Evolutionary conservation across 2,329 filamentous ascomycete species (phyloP), one percentile per base, ranked within the genome.

Genomic region (Ambrosiella xylebori): DNA sequence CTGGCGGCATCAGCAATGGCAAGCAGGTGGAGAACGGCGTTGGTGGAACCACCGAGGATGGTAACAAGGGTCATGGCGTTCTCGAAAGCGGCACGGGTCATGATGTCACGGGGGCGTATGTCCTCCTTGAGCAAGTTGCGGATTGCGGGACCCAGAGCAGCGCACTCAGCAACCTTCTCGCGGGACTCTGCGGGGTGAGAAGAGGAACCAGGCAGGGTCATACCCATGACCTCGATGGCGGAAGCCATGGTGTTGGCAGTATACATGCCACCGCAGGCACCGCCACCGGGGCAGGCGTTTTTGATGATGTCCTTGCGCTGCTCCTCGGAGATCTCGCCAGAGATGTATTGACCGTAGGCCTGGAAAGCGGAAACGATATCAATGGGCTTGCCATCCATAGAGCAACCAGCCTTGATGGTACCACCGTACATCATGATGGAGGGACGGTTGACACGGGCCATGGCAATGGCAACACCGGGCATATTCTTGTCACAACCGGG

Each of bases 401-500:
- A 65, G 94, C 93, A 40, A 84, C 87, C 91, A 61, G 88, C 88
- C 66, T 83, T 82, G 65, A 95, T 96, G 13, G 88, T 87, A 44
- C 91, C 91, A 55, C 91, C 91, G 68, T 96, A 97, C 61, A 97
- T 85, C 89, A 96, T 95, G 67, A 96, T 75, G 53, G 88, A 93
- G 3, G 91, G 91, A 8, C 91, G 80, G 71, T 96, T 96, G 71
- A 94, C 88, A 59, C 91, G 80, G 12, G 87, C 88, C 66, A 93
- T 89, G 0, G 86, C 89, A 84, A 95, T 95, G 62, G 93, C 76
- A 13, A 87, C 85, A 62, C 90, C 90, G 0, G 90, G 90, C 91
- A 96, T 96, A 70, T 96, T 96, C 79, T 96, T 96, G 73, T 96
- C 90, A 69, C 90, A 96, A 9, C 90, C 90, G 0, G 91, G 89